phyloP scores from a whole-genome alignment of 2,329 filamentous ascomycete genomes.

The Coniochaeta sp. region DNA sequence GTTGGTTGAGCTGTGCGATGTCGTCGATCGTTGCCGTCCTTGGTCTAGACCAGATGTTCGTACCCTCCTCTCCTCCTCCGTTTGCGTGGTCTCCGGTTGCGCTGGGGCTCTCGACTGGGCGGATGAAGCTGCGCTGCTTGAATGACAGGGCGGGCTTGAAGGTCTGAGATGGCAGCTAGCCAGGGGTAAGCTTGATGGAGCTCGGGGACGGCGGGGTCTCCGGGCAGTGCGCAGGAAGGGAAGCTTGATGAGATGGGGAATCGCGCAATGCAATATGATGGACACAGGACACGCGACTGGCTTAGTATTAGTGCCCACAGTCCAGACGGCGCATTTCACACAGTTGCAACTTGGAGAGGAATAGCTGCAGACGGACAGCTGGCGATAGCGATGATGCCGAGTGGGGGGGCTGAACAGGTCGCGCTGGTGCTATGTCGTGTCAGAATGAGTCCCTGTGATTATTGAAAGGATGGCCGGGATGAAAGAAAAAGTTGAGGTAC shows the following conservation, averaged over 20 bases:
- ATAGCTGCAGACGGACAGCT: no score
- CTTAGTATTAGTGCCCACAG: background rate
- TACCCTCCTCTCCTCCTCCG: no score
- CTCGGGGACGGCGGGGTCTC: background rate
- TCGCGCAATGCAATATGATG: background rate
- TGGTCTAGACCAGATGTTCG: no score
- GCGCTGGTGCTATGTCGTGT: background rate
- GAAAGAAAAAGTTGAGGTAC: background rate
- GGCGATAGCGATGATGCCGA: background rate
- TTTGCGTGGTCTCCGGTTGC: no score
- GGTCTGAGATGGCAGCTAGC: no score
- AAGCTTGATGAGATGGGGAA: no score
- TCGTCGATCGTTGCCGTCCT: no score
- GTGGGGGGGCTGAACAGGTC: background rate
- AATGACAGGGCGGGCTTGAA: background rate
- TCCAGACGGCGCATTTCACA: background rate
- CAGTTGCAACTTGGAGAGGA: no score
- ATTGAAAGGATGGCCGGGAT: no score
- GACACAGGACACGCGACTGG: background rate
- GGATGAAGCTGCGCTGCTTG: background rate
- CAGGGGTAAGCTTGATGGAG: background rate
- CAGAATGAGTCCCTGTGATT: no score
- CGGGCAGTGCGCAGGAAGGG: background rate
- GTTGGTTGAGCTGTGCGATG: no score
- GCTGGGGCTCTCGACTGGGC: no score